Evolutionary conservation across 257 asterid species (phyloP), one percentile per base, ranked within the genome.

Genomic region (Lavandula angustifolia): DNA sequence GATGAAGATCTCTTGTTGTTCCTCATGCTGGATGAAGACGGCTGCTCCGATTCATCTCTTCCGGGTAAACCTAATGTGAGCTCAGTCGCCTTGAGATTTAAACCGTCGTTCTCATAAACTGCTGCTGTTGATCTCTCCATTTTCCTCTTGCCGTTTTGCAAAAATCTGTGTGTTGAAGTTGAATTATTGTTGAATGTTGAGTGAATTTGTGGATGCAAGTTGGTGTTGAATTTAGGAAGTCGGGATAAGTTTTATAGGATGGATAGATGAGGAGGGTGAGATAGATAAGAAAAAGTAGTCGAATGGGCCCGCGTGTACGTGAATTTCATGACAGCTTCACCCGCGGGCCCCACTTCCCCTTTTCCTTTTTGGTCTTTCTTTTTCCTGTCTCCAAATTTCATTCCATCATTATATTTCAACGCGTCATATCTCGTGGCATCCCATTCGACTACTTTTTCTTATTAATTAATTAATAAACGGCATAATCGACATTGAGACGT

Each of bases 11-110:
- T 79, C 78, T 84, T 81, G 77, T 77, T 75, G 54, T 12, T 76
- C 56, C 73, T 83, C 18, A 14, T 18, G 43, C 17, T 55, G 3
- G 79, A 64, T 9, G 83, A 61, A 56, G 73, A 54, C 13, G 70
- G 79, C 29, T 65, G 59, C 46, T 81, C 76, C 10, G 67, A 71
- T 52, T 76, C 81, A 22, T 80, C 83, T 65, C 57, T 67, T 52
- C 92, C 88, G 13, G 92, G 88, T 22, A 85, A 67, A 1, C 86
- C 86, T 66, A 85, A 73, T 62, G 83, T 78, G 22, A 84, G 68
- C 70, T 83, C 89, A 12, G 89, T 83, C 7, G 80, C 89, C 62
- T 78, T 74, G 49, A 82, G 78, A 71, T 78, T 80, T 6, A 79
- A 59, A 67, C 59, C 78, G 16, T 11, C 80, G 16, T 13, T 78